These are phyloP conservation scores for Triadica sebifera DNA, from an alignment of 345 rosid species.

Conservation along the genomic window DNA sequence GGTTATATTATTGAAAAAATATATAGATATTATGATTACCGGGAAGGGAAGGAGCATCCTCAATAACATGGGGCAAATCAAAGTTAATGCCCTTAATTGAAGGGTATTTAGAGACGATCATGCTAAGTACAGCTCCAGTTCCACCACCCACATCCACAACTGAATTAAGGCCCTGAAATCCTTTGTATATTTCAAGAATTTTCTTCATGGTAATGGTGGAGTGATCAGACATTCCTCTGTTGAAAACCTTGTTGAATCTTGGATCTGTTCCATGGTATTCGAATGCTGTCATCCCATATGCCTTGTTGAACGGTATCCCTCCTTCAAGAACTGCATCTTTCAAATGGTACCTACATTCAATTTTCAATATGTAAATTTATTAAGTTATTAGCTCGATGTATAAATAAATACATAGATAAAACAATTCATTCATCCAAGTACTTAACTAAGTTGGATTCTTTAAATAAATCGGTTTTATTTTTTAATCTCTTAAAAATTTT, in stretches of 20 bases:
- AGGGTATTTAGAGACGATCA: constrained; percentile 67
- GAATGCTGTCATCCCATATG: constrained; percentile 69
- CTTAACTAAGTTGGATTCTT: too few relatives aligned
- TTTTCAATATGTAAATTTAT: not conserved
- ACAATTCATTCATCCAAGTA: too few relatives aligned
- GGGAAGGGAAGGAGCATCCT: constrained; percentile 58
- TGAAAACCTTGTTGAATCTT: constrained; percentile 74
- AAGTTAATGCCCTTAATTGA: constrained; percentile 76
- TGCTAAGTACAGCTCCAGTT: constrained; percentile 59
- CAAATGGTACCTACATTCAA: constrained; percentile 54
- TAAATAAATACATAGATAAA: too few relatives aligned
- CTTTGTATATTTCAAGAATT: constrained; percentile 62
- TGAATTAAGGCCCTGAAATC: constrained; percentile 57
- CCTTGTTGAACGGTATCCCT: constrained; percentile 77
- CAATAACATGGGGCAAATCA: constrained; percentile 75
- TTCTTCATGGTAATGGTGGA: constrained; percentile 70
- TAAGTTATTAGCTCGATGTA: too few relatives aligned
- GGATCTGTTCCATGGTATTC: constrained; percentile 73
- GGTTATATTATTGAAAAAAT: not conserved
- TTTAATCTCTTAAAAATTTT: too few relatives aligned
- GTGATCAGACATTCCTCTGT: constrained; percentile 65
- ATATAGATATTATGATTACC: constrained; percentile 30
- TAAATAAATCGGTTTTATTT: too few relatives aligned
- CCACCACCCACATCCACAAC: constrained; percentile 93
- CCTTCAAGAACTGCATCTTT: constrained; percentile 80